Evolutionary conservation across 1,139 yeast genomes (phyloP).

Genomic region (Trichomonascaceae sp.): DNA sequence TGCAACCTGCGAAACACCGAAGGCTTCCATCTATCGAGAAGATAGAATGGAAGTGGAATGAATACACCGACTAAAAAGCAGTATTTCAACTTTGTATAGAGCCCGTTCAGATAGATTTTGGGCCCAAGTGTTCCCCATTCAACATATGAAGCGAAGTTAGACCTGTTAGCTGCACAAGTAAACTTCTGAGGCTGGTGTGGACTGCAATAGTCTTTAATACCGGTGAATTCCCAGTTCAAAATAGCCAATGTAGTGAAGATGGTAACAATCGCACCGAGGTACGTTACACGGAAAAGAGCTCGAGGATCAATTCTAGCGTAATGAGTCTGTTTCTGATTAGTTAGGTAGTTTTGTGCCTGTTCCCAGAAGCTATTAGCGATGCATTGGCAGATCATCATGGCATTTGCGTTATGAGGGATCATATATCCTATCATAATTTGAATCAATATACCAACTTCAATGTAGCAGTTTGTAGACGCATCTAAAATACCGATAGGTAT

Average conservation of each 20-base stretch:
- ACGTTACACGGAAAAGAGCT: slow-evolving; percentile 51
- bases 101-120: slow-evolving; percentile 40
- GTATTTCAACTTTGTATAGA: slow-evolving; percentile 36
- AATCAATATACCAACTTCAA: slow-evolving; percentile 50
- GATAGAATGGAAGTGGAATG: slow-evolving; percentile 37
- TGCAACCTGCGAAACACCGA: slow-evolving; percentile 24
- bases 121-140: slow-evolving; percentile 44
- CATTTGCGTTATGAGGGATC: slow-evolving; percentile 54
- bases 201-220: slow-evolving; percentile 43
- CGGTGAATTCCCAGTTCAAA: slow-evolving; percentile 45
- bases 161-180: slow-evolving; percentile 34
- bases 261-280: slow-evolving; percentile 36
- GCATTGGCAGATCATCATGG: slow-evolving; percentile 50
- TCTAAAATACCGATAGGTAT: slow-evolving; percentile 43
- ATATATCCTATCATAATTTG: slow-evolving; percentile 56
- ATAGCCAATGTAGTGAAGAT: slow-evolving; percentile 45
- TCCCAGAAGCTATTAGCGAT: slow-evolving; percentile 50
- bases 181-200: slow-evolving; percentile 33
- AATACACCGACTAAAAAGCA: slow-evolving; percentile 38
- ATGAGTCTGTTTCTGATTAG: slow-evolving; percentile 55
- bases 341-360: slow-evolving; percentile 41
- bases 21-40: slow-evolving; percentile 25
- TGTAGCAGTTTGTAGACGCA: slow-evolving; percentile 46
- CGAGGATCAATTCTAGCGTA: slow-evolving; percentile 52
- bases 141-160: slow-evolving; percentile 34